Evolutionary conservation across 163 green algal genomes (phyloP), one percentile per base, ranked within the genome.

Genomic region (Scenedesmus sp.): DNA sequence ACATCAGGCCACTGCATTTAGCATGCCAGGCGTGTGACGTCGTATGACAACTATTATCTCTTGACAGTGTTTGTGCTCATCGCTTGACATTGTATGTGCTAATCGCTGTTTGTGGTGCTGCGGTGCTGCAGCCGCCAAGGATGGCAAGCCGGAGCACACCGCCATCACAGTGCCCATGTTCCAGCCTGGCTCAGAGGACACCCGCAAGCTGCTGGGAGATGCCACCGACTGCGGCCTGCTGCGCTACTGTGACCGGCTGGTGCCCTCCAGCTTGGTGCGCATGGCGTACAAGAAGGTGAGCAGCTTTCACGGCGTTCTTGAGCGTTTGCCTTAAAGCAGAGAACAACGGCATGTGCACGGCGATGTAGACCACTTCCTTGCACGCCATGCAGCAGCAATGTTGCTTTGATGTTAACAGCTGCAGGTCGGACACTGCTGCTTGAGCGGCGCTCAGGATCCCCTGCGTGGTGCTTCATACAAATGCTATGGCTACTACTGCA

Each of bases 161-260:
- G 74, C 84, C 73, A 84, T 93, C 73, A 84, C 85, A 23, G 90
- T 93, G 84, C 90, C 90, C 26, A 90, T 87, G 73, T 91, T 93
- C 59, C 55, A 85, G 55, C 55, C 26, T 67, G 83, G 82, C 54
- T 54, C 62, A 46, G 76, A 83, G 4, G 89, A 93, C 59, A 84
- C 87, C 13, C 67, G 92, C n/a, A 86, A 86, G 64, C 79, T 94
- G 7, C 86, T 95, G 79, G 93, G 93, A 10, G 93, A 95, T 87
- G 93, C 93, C 9, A 95, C 93, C 13, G 93, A 95, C 79, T 79
- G 60, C 55, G 93, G 93, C 34, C 89, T 95, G 86, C 87, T 95
- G 89, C 91, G 93, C 76, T 95, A 93, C 76, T 89, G 70, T 70
- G 93, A 95, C 79, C 77, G 73, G 9, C 83, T 94, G 34, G 87